Evolutionary conservation across 495 filamentous ascomycete species (phyloP).

Genomic region (Evernia prunastri): DNA sequence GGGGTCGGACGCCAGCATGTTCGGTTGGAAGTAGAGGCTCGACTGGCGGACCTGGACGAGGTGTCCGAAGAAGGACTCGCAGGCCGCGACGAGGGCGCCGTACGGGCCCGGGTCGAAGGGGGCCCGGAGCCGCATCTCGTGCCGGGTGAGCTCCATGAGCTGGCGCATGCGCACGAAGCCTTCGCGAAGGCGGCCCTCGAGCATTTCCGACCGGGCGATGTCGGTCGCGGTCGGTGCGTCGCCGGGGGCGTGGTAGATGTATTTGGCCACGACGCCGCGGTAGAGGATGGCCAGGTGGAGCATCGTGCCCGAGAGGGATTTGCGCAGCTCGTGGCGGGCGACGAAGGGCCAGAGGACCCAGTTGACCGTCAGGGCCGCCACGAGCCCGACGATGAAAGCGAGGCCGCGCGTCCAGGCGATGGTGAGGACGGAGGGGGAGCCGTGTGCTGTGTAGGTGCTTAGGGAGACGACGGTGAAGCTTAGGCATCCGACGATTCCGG

Average conservation of each 20-base stretch:
- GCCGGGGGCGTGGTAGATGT: constrained; percentile 50
- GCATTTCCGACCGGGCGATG: constrained; percentile 48
- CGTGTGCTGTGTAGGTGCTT: constrained; percentile 34
- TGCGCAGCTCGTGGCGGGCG: constrained; percentile 51
- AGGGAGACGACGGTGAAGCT: constrained; percentile 51
- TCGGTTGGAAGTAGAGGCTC: constrained; percentile 50
- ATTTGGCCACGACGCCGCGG: constrained; percentile 48
- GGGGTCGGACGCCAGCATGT: constrained; percentile 21
- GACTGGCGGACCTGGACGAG: constrained; percentile 52
- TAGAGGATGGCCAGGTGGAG: constrained; percentile 51
- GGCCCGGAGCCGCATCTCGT: constrained; percentile 52
- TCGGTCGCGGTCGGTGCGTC: constrained; percentile 44
- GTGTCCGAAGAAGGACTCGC: constrained; percentile 52
- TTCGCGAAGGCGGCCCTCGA: constrained; percentile 51
- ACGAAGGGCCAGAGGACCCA: constrained; percentile 57
- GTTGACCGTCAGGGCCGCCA: constrained; percentile 47
- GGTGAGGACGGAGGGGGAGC: constrained; percentile 31
- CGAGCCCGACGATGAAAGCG: constrained; percentile 45
- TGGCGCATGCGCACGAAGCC: constrained; percentile 53
- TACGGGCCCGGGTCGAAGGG: constrained; percentile 52
- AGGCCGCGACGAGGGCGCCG: constrained; percentile 46
- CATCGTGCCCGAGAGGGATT: constrained; percentile 48
- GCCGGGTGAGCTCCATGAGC: constrained; percentile 49
- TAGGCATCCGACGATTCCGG: constrained; percentile 48
- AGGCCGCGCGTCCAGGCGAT: constrained; percentile 44